Conservation (phyloP, 1,284 basidiomycete genomes). For the Cutaneotrichosporon spelunceum region DNA sequence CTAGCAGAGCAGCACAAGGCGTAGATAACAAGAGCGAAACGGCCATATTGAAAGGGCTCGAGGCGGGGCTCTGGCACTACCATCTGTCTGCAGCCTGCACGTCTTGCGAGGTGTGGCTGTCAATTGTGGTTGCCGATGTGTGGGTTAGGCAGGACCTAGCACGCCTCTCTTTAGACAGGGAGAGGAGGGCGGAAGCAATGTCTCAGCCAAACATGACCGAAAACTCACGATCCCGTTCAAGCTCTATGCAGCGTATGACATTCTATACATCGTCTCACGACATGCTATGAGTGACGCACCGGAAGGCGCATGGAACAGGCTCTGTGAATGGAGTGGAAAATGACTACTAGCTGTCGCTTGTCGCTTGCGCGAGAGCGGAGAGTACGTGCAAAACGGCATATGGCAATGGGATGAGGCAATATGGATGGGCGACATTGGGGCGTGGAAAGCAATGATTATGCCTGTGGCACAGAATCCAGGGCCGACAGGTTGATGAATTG, state of each 20-base stretch:
- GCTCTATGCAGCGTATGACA: background rate
- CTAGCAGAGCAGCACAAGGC: no score
- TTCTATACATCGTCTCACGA: constrained; percentile 20
- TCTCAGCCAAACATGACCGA: background rate
- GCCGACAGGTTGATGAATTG: background rate
- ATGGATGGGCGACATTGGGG: constrained; percentile 10
- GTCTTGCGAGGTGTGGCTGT: no score
- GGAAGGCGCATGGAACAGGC: constrained; percentile 11
- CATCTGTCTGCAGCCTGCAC: no score
- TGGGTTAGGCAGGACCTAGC: no score
- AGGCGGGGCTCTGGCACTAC: no score
- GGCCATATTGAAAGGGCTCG: no score
- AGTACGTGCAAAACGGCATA: constrained; percentile 8
- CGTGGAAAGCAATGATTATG: background rate
- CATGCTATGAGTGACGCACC: constrained; percentile 21
- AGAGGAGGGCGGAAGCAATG: no score
- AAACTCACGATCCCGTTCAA: background rate
- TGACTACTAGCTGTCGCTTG: constrained; percentile 2
- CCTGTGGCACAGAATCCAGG: background rate
- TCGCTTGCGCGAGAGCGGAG: background rate
- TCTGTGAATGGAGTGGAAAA: constrained; percentile 7
- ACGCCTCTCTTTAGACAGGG: no score
- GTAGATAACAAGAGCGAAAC: no score
- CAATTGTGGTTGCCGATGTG: no score
- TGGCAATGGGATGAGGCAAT: constrained; percentile 6